phyloP scores from a whole-genome alignment of 208 protist genomes.

The Vickermania spadyakhi region DNA sequence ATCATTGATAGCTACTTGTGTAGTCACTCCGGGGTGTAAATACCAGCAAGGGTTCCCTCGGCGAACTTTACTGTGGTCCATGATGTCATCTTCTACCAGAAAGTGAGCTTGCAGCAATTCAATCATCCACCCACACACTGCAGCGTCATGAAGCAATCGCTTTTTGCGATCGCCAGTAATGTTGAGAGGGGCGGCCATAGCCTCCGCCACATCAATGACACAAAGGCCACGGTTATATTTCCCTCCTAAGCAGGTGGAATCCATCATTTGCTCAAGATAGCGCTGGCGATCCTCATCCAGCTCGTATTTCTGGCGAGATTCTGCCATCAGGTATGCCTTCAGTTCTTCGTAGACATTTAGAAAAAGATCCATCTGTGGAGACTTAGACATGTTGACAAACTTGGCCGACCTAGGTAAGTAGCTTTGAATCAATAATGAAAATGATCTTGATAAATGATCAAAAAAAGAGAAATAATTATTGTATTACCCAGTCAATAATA shows the following conservation, averaged over 20 bases:
- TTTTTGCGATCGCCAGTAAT: constrained; percentile 18
- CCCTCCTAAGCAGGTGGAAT: constrained; percentile 76
- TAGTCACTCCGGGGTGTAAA: constrained; percentile 77
- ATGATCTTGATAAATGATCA: not conserved
- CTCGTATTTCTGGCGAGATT: constrained; percentile 37
- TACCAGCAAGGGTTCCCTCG: constrained; percentile 96
- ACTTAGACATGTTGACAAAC: constrained; percentile 15
- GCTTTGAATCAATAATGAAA: constrained; percentile 1
- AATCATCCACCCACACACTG: constrained; percentile 92
- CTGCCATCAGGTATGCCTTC: constrained; percentile 43
- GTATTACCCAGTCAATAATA: too few species aligned
- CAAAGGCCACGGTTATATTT: constrained; percentile 89
- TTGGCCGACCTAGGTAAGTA: not conserved
- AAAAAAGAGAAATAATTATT: constrained; percentile 4
- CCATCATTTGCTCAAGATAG: constrained; percentile 80
- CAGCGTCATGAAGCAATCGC: constrained; percentile 74
- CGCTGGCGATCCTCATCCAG: constrained; percentile 62
- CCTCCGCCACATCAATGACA: constrained; percentile 34
- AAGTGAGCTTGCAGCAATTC: constrained; percentile 95
- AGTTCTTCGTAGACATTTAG: constrained; percentile 73
- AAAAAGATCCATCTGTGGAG: constrained; percentile 50
- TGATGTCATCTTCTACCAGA: constrained; percentile 97
- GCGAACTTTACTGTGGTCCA: constrained; percentile 93
- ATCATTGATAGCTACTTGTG: constrained; percentile 94
- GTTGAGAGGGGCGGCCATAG: constrained; percentile 9